A percentile compares a stretch with the other conserved stretches of the same genome.
These are phyloP conservation scores for Anthoceros angustus DNA, from an alignment of 225 moss, liverwort and hornwort genomes.

Conservation along the genomic window DNA sequence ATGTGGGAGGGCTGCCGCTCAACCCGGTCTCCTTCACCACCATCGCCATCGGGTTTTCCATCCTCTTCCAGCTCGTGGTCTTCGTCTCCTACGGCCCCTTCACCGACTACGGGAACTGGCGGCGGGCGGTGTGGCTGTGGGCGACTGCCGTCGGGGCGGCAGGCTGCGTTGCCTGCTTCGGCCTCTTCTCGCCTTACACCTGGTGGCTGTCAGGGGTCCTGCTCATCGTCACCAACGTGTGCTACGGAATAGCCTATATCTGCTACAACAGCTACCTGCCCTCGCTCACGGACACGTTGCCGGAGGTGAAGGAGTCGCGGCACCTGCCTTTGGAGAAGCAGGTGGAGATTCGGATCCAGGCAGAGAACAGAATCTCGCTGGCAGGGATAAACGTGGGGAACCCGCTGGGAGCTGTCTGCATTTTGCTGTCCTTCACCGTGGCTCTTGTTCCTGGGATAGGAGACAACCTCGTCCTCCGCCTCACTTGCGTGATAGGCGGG, in stretches of 20 bases:
- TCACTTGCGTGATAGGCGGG: constrained; percentile 26
- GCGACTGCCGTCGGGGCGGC: constrained; percentile 14
- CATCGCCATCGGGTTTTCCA: constrained; percentile 19
- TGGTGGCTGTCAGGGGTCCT: constrained; percentile 23
- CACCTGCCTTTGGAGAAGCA: background rate
- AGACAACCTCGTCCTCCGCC: constrained; percentile 12
- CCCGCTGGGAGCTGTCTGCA: constrained; percentile 13
- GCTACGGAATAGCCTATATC: constrained; percentile 24
- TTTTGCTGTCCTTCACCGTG: constrained; percentile 16
- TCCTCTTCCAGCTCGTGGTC: constrained; percentile 22
- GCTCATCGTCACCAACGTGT: constrained; percentile 18
- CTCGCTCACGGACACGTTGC: constrained; percentile 18
- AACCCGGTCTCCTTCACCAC: constrained; percentile 25
- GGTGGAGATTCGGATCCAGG: constrained; percentile 12
- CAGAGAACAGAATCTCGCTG: constrained; percentile 24
- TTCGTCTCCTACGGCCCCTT: constrained; percentile 25
- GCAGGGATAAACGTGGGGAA: constrained; percentile 17
- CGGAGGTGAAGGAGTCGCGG: constrained; percentile 15
- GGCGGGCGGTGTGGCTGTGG: constrained; percentile 13
- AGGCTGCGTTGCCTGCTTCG: constrained; percentile 14
- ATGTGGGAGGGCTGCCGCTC: constrained; percentile 16
- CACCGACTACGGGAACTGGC: constrained; percentile 22
- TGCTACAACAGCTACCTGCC: constrained; percentile 30
- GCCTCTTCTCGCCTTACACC: constrained; percentile 14
- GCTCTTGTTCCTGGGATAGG: constrained; percentile 12